Conservation (phyloP, 2,329 filamentous ascomycete species). For the Talaromyces verruculosus region DNA sequence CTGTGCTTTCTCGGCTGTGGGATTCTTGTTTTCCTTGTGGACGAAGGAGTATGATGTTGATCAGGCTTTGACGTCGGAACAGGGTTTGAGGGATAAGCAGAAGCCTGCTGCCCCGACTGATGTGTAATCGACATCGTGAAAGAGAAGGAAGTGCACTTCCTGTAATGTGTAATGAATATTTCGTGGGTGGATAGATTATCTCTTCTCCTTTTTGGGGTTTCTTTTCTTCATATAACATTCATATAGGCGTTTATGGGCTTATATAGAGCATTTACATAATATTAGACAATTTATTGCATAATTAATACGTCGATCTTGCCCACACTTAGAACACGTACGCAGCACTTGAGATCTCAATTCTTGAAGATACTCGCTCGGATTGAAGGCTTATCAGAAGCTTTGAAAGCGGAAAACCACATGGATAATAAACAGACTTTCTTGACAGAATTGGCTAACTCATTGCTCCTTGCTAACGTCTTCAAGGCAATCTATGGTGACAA, state of each 20-base stretch:
- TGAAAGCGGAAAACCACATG: no score
- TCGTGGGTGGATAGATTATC: not conserved
- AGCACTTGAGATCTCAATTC: not conserved
- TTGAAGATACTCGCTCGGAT: no score
- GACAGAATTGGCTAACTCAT: no score
- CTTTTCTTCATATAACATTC: not conserved
- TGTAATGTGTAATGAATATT: not conserved
- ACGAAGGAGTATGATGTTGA: slow-evolving; percentile 53
- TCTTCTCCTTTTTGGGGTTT: not conserved
- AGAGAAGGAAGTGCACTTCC: not conserved
- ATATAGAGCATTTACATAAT: slow-evolving; percentile 1
- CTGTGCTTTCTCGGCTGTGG: slow-evolving; percentile 53
- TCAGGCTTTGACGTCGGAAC: slow-evolving; percentile 35
- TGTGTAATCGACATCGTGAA: not conserved
- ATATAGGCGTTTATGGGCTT: no score
- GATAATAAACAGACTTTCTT: no score
- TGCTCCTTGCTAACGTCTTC: no score
- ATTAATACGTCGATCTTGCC: not conserved
- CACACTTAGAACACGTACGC: not conserved
- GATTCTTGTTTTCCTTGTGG: slow-evolving; percentile 53
- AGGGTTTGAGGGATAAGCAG: slow-evolving; percentile 26
- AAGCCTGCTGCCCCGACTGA: slow-evolving; percentile 9
- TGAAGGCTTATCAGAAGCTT: no score
- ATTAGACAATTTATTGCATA: not conserved
- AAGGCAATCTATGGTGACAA: no score